Conservation (phyloP, 139 green algal species). For the Tetradesmus lagerheimii region DNA sequence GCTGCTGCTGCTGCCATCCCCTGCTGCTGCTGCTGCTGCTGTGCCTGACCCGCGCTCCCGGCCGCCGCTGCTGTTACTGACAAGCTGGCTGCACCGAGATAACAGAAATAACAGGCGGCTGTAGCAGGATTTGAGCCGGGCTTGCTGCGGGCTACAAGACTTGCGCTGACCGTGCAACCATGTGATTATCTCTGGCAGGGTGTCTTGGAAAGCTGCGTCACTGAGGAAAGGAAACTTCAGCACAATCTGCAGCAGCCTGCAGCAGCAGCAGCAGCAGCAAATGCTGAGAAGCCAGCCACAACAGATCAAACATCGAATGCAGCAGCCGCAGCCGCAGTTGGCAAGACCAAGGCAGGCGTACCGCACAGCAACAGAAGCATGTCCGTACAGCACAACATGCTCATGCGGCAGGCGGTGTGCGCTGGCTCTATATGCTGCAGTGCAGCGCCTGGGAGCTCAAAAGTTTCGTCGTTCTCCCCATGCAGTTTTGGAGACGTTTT, state of each 20-base stretch:
- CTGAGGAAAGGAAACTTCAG: background rate
- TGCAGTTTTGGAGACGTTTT: no score
- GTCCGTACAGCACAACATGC: no score
- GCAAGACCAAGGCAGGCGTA: no score
- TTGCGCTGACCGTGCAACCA: constrained; percentile 18
- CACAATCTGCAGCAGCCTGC: constrained; percentile 32
- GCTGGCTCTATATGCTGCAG: no score
- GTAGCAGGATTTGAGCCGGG: constrained; percentile 40
- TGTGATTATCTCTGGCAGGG: constrained; percentile 21
- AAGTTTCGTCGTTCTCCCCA: no score
- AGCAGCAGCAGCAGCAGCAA: background rate
- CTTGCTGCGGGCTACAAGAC: constrained; percentile 14
- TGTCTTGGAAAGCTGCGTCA: constrained; percentile 24
- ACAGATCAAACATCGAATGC: no score
- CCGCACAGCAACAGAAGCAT: no score
- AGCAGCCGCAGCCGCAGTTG: background rate
- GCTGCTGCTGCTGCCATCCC: background rate
- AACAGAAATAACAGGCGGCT: constrained; percentile 83
- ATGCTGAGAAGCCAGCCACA: no score
- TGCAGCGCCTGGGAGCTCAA: no score
- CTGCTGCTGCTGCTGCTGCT: background rate
- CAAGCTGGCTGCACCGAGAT: constrained; percentile 69
- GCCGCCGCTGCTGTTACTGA: constrained; percentile 48
- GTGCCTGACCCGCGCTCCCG: background rate
- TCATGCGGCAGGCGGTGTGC: no score